These are phyloP conservation scores for Sporothrix variecibatus DNA, from an alignment of 2,329 filamentous ascomycete genomes.

Conservation along the genomic window DNA sequence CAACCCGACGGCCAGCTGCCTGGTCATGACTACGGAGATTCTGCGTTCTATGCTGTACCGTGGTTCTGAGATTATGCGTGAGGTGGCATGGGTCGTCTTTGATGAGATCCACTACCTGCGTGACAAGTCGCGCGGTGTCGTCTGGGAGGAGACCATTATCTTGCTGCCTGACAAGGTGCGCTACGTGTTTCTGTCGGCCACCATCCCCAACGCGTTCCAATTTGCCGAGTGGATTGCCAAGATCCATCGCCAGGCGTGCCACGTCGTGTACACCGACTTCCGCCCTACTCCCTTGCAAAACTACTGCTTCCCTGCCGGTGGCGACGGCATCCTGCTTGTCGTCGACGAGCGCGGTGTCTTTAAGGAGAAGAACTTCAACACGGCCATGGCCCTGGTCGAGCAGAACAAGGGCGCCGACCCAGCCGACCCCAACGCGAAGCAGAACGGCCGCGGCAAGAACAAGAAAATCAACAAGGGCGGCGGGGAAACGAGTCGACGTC, in stretches of 20 bases:
- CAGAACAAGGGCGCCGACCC: constrained; percentile 85
- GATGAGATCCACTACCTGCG: constrained; percentile 99
- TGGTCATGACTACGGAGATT: constrained; percentile 99
- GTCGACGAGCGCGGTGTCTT: constrained; percentile 97
- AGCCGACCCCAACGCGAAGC: constrained; percentile 74
- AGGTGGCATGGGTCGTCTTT: constrained; percentile 97
- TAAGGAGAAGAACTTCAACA: constrained; percentile 95
- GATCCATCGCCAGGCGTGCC: constrained; percentile 94
- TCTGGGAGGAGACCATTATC: constrained; percentile 99
- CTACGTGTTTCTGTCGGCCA: constrained; percentile 97
- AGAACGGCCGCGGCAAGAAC: constrained; percentile 85
- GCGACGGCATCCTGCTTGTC: constrained; percentile 88
- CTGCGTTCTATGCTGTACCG: constrained; percentile 96
- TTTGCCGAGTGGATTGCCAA: constrained; percentile 99
- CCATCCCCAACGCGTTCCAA: constrained; percentile 98
- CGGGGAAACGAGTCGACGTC: constrained; percentile 65
- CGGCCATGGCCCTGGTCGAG: constrained; percentile 87
- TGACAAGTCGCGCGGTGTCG: constrained; percentile 90
- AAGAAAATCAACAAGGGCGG: constrained; percentile 89
- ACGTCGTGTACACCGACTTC: constrained; percentile 99
- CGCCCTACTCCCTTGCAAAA: constrained; percentile 94
- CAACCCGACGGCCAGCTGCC: constrained; percentile 94
- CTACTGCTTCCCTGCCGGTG: constrained; percentile 94
- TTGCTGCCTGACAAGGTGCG: constrained; percentile 96
- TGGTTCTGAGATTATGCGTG: constrained; percentile 98